phyloP scores from a whole-genome alignment of 2,329 filamentous ascomycete species.

The Lasiodiplodia gonubiensis region DNA sequence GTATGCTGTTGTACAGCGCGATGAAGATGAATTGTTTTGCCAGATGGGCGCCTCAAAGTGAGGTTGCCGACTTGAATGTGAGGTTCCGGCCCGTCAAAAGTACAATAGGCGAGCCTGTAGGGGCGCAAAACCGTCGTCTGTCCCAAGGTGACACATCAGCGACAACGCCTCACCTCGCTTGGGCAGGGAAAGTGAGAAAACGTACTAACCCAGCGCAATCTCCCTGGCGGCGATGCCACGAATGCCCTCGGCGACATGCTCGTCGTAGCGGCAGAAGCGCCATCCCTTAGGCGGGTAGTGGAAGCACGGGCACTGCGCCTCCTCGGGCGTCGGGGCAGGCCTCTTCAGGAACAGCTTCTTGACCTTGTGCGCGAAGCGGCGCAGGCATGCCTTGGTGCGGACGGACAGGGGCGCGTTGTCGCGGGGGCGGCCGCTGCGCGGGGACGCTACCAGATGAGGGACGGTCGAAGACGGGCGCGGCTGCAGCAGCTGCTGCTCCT shows the following conservation, averaged over 20 bases:
- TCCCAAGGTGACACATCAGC: background rate
- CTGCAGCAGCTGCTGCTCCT: no score
- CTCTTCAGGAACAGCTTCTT: background rate
- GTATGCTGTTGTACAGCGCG: no score
- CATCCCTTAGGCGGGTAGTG: slow-evolving; percentile 5
- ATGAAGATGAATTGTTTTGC: no score
- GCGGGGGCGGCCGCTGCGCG: background rate
- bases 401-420: no score
- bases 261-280: slow-evolving; percentile 4
- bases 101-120: no score
- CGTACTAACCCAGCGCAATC: background rate
- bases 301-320: slow-evolving; percentile 14
- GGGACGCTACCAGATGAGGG: background rate
- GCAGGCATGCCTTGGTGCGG: background rate
- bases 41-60: no score
- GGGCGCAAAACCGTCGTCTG: no score
- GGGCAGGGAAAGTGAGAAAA: background rate
- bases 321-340: background rate
- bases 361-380: background rate
- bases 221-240: background rate
- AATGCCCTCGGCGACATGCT: slow-evolving; percentile 2
- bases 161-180: background rate
- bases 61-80: no score
- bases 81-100: no score
- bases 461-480: background rate